Conservation (phyloP, 179 eudicot species). For the Vitellaria paradoxa region DNA sequence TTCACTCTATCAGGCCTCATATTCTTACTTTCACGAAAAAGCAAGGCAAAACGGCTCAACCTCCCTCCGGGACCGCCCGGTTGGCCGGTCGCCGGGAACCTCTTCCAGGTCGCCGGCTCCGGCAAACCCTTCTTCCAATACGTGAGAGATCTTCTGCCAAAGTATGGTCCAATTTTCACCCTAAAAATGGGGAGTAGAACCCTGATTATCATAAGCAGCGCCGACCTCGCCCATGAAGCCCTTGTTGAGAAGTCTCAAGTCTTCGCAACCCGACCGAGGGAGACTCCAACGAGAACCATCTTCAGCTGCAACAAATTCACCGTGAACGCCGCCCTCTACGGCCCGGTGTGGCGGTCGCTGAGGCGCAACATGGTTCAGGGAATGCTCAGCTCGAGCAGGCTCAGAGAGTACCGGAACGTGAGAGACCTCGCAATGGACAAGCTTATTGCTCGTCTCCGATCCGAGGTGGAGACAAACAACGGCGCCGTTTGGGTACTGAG, state of each 20-base stretch:
- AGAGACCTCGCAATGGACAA: conserved; percentile 64
- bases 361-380: conserved; percentile 84
- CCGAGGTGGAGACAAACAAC: conserved; percentile 47
- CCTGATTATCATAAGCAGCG: conserved; percentile 59
- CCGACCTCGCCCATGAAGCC: conserved; percentile 64
- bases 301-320: conserved; percentile 83
- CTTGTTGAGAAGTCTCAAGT: conserved; percentile 59
- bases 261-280: conserved; percentile 70
- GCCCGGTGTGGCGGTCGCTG: conserved; percentile 82
- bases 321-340: conserved; percentile 70
- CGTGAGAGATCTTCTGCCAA: conserved; percentile 52
- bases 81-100: conserved; percentile 71
- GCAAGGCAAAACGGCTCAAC: conserved; percentile 26
- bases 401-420: conserved; percentile 37
- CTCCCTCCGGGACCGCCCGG: conserved; percentile 84
- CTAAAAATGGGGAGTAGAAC: conserved; percentile 80
- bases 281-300: conserved; percentile 65
- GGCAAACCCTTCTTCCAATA: conserved; percentile 75
- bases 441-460: conserved; percentile 38
- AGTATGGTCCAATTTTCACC: conserved; percentile 78
- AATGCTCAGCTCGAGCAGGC: conserved; percentile 47
- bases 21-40: conserved; percentile 22
- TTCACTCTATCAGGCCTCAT: conserved; percentile 26
- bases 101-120: conserved; percentile 70
- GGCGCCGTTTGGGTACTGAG: conserved; percentile 68